Evolutionary conservation across 2,329 filamentous ascomycete species (phyloP).

Genomic region (Talaromyces rugulosus): DNA sequence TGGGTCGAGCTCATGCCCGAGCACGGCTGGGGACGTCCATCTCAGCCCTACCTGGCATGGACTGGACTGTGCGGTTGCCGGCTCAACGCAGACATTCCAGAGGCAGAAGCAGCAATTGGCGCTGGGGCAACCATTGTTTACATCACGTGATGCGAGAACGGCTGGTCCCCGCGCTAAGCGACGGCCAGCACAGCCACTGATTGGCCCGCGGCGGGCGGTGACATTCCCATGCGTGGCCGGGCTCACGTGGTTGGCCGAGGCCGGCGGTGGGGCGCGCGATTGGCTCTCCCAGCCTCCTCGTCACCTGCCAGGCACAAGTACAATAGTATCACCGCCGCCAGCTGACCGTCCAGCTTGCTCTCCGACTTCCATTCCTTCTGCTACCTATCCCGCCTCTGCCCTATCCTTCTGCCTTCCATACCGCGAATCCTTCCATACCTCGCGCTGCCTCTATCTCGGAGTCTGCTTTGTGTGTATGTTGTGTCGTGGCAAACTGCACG

Average conservation of each 20-base stretch:
- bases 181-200: background rate
- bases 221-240: constrained; percentile 21
- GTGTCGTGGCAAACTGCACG: background rate
- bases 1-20: background rate
- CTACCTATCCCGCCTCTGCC: constrained; percentile 1
- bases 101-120: background rate
- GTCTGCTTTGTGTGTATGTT: background rate
- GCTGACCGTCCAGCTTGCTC: background rate
- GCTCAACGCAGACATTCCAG: constrained; percentile 5
- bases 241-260: constrained; percentile 21
- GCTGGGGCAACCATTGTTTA: constrained; percentile 12
- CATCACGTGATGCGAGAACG: constrained; percentile 8
- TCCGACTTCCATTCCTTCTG: constrained; percentile 16
- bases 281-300: constrained; percentile 12
- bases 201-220: constrained; percentile 1
- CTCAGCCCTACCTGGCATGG: background rate
- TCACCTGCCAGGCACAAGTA: constrained; percentile 13
- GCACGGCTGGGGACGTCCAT: background rate
- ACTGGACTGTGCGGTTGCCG: constrained; percentile 5
- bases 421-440: constrained; percentile 2
- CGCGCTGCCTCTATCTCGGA: background rate
- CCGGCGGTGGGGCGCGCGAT: constrained; percentile 18
- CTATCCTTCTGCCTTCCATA: constrained; percentile 3
- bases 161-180: constrained; percentile 8
- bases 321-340: background rate